These are phyloP conservation scores for Rhodomyrtus tomentosa DNA, from an alignment of 345 rosid genomes.

Conservation along the genomic window DNA sequence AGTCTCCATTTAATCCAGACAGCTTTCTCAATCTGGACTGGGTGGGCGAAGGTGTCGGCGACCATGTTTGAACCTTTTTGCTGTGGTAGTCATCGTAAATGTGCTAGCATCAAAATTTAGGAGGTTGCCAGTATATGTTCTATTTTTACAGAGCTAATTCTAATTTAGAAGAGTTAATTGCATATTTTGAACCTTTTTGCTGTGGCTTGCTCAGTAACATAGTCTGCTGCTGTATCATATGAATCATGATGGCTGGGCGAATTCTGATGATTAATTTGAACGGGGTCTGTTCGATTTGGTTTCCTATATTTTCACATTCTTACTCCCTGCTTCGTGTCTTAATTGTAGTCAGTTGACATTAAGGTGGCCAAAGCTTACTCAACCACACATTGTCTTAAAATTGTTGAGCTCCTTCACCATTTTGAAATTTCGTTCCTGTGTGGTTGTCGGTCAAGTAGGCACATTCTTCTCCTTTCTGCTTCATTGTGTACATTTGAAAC, in stretches of 20 bases:
- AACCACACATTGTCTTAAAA: background rate
- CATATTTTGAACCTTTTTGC: background rate
- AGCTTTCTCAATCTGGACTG: background rate
- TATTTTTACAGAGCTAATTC: background rate
- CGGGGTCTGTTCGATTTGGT: background rate
- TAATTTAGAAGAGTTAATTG: background rate
- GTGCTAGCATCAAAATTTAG: background rate
- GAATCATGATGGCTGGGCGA: background rate
- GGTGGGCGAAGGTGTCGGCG: too few relatives aligned
- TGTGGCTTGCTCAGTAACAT: background rate
- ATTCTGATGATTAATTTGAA: background rate
- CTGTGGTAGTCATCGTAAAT: background rate
- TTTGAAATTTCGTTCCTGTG: background rate
- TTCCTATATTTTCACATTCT: background rate
- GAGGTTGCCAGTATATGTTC: background rate
- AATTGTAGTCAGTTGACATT: background rate
- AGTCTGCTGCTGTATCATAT: background rate
- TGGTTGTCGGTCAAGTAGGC: background rate
- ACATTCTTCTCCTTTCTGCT: background rate
- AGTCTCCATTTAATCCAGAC: background rate
- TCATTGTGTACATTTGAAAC: background rate
- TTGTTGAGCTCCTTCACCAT: background rate
- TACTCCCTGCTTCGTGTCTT: background rate
- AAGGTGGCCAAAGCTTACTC: background rate
- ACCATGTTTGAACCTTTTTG: too few relatives aligned